Base-by-base conservation (phyloP, 306 rosid genomes). In the Vicia sativa region DNA sequence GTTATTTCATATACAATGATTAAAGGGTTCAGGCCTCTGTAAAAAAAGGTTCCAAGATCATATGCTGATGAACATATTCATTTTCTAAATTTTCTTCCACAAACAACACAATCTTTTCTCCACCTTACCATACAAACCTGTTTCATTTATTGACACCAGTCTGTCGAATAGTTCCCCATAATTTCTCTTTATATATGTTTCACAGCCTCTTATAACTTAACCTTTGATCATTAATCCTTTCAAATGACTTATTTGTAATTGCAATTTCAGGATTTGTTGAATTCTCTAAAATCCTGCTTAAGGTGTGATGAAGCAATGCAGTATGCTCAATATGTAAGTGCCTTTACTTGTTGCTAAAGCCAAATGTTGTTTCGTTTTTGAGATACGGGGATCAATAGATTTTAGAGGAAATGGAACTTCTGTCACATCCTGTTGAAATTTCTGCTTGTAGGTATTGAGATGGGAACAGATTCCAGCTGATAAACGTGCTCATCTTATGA, bases 401-500 rank as follows among this genome's bases (percentile, higher is more conserved):
- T 48, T 21, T 11, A 9, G 12, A 77, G 63, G 45, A 68, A 71
- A 31, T 61, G 62, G 41, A 66, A 70, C 67, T 53, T 52, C 38
- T 61, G 34, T 44, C 9, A 9, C 21, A 50, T 66, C 72, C 42
- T 69, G n/a, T 60, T 62, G 61, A 66, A 37, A 38, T 53, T n/a
- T 72, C 31, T 74, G 19, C 15, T 38, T 54, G 67, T 48, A 92
- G 98, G 85, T 84, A 76, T 80, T 87, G 78, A 89, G 88, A 79
- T 92, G 98, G 98, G 93, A 89, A 78, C 89, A 86, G 66, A 89
- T 92, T 73, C 98, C 98, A 29, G 91, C 96, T 43, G 98, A 92
- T 77, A 79, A 65, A 55, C 96, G 98, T 62, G 98, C 96, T 72
- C 87, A 83, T 78, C 78, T 92, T 72, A 83, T 67, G 87, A 85